Conservation (phyloP, 2,329 filamentous ascomycete genomes). For the Alternaria consortialis region DNA sequence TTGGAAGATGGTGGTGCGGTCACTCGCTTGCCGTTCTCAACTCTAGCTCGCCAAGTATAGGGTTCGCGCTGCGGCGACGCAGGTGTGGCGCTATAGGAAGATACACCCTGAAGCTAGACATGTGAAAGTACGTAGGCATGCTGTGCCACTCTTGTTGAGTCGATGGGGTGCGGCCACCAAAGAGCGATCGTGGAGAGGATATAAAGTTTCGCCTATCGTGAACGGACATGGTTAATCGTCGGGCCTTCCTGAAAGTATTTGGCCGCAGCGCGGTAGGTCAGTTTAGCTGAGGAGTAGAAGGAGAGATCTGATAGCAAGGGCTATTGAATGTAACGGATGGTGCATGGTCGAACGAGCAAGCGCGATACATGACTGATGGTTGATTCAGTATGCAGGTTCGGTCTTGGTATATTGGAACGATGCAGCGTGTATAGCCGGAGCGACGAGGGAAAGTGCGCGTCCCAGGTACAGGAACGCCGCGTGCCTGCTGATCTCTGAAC, state of each 20-base stretch:
- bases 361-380: background rate
- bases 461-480: background rate
- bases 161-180: background rate
- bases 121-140: background rate
- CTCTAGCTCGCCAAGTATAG: background rate
- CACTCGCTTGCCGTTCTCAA: background rate
- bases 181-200: conserved; percentile 7
- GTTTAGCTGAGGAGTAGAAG: background rate
- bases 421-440: conserved; percentile 1
- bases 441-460: background rate
- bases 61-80: conserved; percentile 1
- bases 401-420: conserved; percentile 2
- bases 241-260: conserved; percentile 1
- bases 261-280: background rate
- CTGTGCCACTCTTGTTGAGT: background rate
- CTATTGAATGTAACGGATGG: background rate
- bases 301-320: background rate
- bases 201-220: conserved; percentile 13
- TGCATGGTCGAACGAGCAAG: conserved; percentile 3
- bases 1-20: background rate
- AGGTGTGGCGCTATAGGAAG: background rate
- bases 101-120: background rate
- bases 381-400: background rate
- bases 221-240: conserved; percentile 5
- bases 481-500: background rate